These are phyloP conservation scores for Closterium sp. DNA, from an alignment of 139 green algal genomes.

Conservation along the genomic window DNA sequence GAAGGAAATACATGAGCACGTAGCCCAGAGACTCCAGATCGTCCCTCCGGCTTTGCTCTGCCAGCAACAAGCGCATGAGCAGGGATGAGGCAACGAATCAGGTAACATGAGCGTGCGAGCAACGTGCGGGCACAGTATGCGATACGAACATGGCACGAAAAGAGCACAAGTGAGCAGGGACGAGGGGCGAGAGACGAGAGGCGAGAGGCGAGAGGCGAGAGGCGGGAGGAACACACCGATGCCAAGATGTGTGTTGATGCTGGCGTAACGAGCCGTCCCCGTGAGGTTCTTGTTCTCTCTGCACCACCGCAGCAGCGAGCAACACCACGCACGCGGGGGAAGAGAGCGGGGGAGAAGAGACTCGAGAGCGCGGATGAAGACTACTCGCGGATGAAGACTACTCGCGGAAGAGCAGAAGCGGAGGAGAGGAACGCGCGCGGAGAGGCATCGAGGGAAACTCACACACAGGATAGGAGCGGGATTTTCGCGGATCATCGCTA, in stretches of 20 bases:
- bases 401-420: neutral
- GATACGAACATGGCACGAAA: neutral
- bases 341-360: no score
- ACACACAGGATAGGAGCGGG: neutral
- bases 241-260: constrained; percentile 99
- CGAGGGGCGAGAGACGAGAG: neutral
- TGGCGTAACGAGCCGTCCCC: constrained; percentile 98
- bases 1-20: constrained; percentile 99
- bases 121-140: neutral
- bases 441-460: neutral
- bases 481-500: neutral
- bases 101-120: neutral
- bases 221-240: constrained; percentile 60
- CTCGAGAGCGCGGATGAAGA: no score
- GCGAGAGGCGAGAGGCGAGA: neutral
- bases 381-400: no score
- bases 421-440: neutral
- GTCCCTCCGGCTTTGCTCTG: constrained; percentile 92
- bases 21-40: constrained; percentile 96
- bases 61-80: neutral
- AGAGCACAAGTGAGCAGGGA: neutral
- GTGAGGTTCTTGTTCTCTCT: constrained; percentile 99
- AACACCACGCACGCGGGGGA: neutral
- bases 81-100: no score
- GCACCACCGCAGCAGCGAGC: neutral